Evolutionary conservation across 768 basidiomycete species (phyloP), one percentile per base, ranked within the genome.

Genomic region (Dioszegia hungarica): DNA sequence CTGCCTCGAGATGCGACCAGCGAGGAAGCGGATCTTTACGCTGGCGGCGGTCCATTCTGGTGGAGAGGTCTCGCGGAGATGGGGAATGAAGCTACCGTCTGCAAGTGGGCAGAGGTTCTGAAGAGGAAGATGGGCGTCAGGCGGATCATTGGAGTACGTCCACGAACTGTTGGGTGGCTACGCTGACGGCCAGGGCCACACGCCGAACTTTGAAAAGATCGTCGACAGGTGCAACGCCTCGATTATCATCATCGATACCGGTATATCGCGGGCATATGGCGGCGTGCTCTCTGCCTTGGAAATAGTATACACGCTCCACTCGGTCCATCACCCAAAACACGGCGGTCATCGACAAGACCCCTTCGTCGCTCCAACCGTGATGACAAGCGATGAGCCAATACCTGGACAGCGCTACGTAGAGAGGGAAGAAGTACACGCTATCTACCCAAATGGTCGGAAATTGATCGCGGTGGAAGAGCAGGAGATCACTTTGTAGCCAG

Each of bases 201-300:
- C 95, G 0, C 94, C 95, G 1, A 82, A 93, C 73, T 90, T 95
- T 64, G 80, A 89, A 82, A 83, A 83, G 62, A 93, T 97, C 45
- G 84, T 88, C 3, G 83, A 88, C 5, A 80, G 92, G 56, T 99
- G 95, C 71, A 81, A 84, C 36, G 92, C 90, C n/a, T 91, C 88
- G 66, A 84, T 97, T 40, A 86, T 98, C 64, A 88, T 98, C 59
- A 97, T 99, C 48, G 94, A 99, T 71, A 98, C 94, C 0, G 91
- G 90, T n/a, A 93, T 94, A 47, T 92, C 90, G 4, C 89, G 88
- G 72, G 93, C 93, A 1, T 97, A 95, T 66, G 92, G 90, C n/a
- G 94, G 94, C 12, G 85, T 83, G 0, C 79, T 95, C 5, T 93
- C 92, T 1, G 90, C 92, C 2, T 78, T 97, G 11, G 89, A 88